phyloP scores from a whole-genome alignment of 2,329 filamentous ascomycete species.

The Rutstroemia sydowiana region DNA sequence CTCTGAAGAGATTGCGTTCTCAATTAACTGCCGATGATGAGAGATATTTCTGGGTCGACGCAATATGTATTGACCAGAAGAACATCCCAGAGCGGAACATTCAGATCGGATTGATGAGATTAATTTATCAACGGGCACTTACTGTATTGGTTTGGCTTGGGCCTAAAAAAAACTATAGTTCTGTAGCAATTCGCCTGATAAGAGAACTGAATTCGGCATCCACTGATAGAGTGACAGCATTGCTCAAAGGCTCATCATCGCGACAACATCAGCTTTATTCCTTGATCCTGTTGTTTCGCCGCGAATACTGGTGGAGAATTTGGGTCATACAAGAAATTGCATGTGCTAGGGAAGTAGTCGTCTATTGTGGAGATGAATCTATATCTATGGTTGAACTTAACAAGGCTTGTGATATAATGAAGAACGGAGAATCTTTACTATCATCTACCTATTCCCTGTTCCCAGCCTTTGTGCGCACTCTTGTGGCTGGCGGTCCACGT shows the following conservation, averaged over 20 bases:
- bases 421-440: constrained; percentile 12
- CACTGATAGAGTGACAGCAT: constrained; percentile 7
- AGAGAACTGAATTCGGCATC: constrained; percentile 14
- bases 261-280: constrained; percentile 22
- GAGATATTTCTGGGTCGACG: constrained; percentile 22
- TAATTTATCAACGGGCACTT: constrained; percentile 20
- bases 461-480: constrained; percentile 16
- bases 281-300: constrained; percentile 32
- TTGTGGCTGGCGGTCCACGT: constrained; percentile 20
- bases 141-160: constrained; percentile 22
- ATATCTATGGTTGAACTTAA: constrained; percentile 33
- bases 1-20: constrained; percentile 18
- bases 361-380: constrained; percentile 33
- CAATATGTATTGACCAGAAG: constrained; percentile 23
- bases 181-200: constrained; percentile 14
- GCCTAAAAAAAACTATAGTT: constrained; percentile 9
- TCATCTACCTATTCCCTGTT: constrained; percentile 15
- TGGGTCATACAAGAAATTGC: constrained; percentile 40
- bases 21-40: constrained; percentile 6
- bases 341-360: constrained; percentile 28
- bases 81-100: constrained; percentile 19
- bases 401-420: constrained; percentile 18
- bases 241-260: constrained; percentile 13
- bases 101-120: constrained; percentile 21
- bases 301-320: constrained; percentile 34